Percentiles rank a stretch among this genome's conserved stretches.
These are phyloP conservation scores for Cicer pinnatifidum DNA, from an alignment of 306 rosid species.

Conservation along the genomic window DNA sequence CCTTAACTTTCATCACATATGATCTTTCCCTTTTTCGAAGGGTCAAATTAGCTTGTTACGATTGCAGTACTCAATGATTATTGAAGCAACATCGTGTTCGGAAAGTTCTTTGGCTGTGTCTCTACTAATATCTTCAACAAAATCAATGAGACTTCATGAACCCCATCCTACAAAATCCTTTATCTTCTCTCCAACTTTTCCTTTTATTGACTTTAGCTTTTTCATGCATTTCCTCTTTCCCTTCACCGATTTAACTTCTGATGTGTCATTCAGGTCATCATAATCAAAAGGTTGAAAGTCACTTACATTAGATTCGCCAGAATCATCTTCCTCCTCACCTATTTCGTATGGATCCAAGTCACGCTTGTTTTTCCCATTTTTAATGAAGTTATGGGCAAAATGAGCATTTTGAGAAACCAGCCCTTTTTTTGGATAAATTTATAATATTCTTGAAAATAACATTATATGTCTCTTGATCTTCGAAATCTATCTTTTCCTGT, in stretches of 20 bases:
- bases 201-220: constrained; percentile 46
- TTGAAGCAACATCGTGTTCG: constrained; percentile 64
- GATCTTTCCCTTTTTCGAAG: constrained; percentile 60
- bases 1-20: constrained; percentile 58
- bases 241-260: constrained; percentile 36
- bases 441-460: no score
- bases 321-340: constrained; percentile 44
- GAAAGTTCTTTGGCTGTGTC: no score
- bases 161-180: constrained; percentile 77
- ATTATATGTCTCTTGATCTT: no score
- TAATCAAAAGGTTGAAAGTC: constrained; percentile 50
- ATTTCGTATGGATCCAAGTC: constrained; percentile 49
- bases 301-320: constrained; percentile 53
- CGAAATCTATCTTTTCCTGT: no score
- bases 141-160: constrained; percentile 57
- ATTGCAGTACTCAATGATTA: constrained; percentile 63
- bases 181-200: constrained; percentile 51
- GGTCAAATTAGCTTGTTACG: constrained; percentile 65
- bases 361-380: constrained; percentile 46
- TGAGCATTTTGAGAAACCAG: constrained; percentile 47
- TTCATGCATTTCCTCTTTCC: constrained; percentile 47
- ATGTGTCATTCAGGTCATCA: constrained; percentile 53
- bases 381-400: constrained; percentile 48
- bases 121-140: no score
- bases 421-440: constrained; percentile 48